Evolutionary conservation across 306 rosid species (phyloP).

Genomic region (Citrullus mucosospermus): DNA sequence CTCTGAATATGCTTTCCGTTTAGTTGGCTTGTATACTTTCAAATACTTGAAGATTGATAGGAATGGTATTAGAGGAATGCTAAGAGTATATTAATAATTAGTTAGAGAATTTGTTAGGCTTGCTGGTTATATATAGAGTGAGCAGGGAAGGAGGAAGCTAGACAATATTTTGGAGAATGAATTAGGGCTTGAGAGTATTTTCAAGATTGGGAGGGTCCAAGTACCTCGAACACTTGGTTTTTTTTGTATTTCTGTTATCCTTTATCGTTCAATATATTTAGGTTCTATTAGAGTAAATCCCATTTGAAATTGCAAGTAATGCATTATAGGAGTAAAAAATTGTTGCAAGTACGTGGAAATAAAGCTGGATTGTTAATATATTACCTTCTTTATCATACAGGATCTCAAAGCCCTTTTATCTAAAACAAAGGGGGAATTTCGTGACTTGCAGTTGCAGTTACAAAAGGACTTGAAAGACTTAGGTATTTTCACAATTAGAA

Average conservation of each 20-base stretch:
- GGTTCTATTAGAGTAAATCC: not conserved
- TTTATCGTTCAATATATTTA: no score
- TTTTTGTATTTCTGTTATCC: no score
- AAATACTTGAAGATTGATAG: no score
- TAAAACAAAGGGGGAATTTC: slow-evolving; percentile 50
- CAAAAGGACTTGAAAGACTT: slow-evolving; percentile 42
- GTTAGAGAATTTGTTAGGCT: no score
- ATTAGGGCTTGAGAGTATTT: no score
- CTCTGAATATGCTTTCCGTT: not conserved
- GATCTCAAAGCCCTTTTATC: slow-evolving; percentile 54
- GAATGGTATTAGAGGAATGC: no score
- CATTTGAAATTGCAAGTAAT: not conserved
- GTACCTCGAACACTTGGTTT: no score
- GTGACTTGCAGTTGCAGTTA: slow-evolving; percentile 49
- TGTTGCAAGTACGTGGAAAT: not conserved
- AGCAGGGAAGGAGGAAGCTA: no score
- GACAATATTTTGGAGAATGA: no score
- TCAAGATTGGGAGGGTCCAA: no score
- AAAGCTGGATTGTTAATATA: not conserved
- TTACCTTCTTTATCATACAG: slow-evolving; percentile 28
- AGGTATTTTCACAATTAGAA: slow-evolving; percentile 30
- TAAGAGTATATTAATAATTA: no score
- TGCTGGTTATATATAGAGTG: no score
- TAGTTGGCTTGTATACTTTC: not conserved
- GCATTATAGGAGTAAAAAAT: not conserved